phyloP scores from a whole-genome alignment of 768 basidiomycete species.

The Leccinum broughii region DNA sequence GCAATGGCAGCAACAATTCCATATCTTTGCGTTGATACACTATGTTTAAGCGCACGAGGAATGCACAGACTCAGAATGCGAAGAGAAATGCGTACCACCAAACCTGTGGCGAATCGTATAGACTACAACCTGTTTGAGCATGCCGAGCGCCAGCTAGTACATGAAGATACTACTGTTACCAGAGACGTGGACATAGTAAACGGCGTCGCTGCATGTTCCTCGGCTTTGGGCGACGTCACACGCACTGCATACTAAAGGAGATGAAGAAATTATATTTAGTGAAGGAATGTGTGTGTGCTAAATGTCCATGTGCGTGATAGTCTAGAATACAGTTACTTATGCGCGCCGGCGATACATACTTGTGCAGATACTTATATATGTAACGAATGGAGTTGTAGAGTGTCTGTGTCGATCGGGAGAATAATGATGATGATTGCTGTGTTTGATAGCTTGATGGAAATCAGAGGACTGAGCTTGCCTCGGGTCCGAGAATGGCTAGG shows the following conservation, averaged over 20 bases:
- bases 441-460: not conserved
- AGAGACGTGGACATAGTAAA: not conserved
- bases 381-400: not conserved
- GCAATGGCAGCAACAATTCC: too few relatives aligned
- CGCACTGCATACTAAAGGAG: not conserved
- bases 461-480: slow-evolving; percentile 1
- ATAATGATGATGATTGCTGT: not conserved
- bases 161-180: too few relatives aligned
- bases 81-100: too few relatives aligned
- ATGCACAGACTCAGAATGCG: too few relatives aligned
- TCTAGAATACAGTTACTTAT: not conserved
- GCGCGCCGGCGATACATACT: not conserved
- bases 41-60: too few relatives aligned
- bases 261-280: not conserved
- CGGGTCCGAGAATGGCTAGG: slow-evolving; percentile 7
- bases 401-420: not conserved
- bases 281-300: not conserved
- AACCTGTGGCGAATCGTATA: too few relatives aligned
- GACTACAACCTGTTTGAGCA: too few relatives aligned
- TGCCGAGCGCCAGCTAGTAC: too few relatives aligned
- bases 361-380: not conserved
- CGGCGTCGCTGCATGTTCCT: not conserved
- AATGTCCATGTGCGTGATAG: not conserved
- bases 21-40: too few relatives aligned
- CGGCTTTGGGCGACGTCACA: not conserved